phyloP scores from a whole-genome alignment of 2,329 filamentous ascomycete genomes.

The Penicillium verrucosum region DNA sequence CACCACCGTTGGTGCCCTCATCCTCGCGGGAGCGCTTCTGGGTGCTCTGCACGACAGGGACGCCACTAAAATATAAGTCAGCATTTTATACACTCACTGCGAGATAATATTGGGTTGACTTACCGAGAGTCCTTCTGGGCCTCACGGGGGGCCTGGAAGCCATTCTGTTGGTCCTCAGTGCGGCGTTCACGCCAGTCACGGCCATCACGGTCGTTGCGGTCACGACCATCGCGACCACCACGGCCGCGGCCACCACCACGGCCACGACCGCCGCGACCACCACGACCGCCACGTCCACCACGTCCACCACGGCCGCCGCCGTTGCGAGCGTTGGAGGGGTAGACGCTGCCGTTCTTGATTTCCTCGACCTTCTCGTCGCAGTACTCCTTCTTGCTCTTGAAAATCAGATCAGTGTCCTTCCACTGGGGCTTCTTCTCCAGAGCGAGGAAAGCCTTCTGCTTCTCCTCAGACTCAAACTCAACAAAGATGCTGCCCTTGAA shows the following conservation, averaged over 20 bases:
- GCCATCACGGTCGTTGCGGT: conserved; percentile 29
- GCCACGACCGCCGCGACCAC: conserved; percentile 42
- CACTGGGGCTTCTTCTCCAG: conserved; percentile 79
- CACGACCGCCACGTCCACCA: conserved; percentile 39
- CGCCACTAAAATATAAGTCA: conserved; percentile 34
- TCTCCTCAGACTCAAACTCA: conserved; percentile 78
- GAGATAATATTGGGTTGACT: neutral
- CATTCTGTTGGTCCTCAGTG: conserved; percentile 44
- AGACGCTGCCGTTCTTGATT: conserved; percentile 67
- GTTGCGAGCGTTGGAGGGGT: conserved; percentile 42
- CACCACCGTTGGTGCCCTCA: conserved; percentile 32
- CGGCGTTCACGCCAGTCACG: conserved; percentile 47
- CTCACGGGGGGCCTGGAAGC: conserved; percentile 33
- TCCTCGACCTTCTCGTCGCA: conserved; percentile 71
- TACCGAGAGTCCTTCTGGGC: conserved; percentile 45
- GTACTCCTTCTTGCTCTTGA: conserved; percentile 88
- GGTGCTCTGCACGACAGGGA: conserved; percentile 44
- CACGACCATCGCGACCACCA: conserved; percentile 27
- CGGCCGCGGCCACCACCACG: conserved; percentile 43
- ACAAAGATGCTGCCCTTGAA: conserved; percentile 99
- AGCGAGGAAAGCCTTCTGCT: conserved; percentile 73
- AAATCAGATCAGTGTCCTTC: conserved; percentile 73
- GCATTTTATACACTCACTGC: neutral
- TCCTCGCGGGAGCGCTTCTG: conserved; percentile 50
- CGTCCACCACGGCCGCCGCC: conserved; percentile 47